Percentiles rank a stretch among this genome's conserved stretches.
Conservation (phyloP, 345 rosid species). For the Lumnitzera littorea region DNA sequence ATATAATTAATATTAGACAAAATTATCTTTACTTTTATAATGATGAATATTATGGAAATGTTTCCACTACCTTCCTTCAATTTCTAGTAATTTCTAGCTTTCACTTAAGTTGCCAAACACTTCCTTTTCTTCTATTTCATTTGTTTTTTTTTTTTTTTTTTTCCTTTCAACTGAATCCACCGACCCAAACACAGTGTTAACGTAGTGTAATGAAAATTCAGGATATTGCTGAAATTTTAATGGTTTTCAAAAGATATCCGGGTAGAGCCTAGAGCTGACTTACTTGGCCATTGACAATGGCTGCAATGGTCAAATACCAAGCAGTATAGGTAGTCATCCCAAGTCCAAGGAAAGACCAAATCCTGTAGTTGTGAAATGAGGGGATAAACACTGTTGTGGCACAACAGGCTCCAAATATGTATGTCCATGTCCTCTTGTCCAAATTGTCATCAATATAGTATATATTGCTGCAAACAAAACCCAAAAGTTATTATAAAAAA, state of each 20-base stretch:
- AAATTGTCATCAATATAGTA: conserved; percentile 68
- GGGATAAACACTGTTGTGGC: conserved; percentile 78
- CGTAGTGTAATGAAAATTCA: no score
- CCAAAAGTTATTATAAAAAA: background rate
- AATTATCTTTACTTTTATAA: no score
- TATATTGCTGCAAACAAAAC: conserved; percentile 49
- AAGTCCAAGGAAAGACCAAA: conserved; percentile 84
- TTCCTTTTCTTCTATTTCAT: no score
- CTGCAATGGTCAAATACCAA: conserved; percentile 70
- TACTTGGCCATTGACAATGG: conserved; percentile 68
- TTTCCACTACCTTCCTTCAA: no score
- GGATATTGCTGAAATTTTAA: background rate
- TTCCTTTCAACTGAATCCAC: no score
- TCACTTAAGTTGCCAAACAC: no score
- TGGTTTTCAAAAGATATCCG: background rate
- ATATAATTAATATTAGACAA: no score
- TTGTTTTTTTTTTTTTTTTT: no score
- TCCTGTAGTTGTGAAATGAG: conserved; percentile 74
- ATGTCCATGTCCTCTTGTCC: conserved; percentile 92
- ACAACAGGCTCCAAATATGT: conserved; percentile 86
- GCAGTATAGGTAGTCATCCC: conserved; percentile 88
- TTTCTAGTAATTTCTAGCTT: no score
- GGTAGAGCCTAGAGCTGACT: background rate
- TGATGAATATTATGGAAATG: no score
- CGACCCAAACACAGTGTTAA: no score